Percentiles rank a stretch among this genome's conserved stretches.
phyloP scores from a whole-genome alignment of 192 early-diverging fungal species.

The Radiomyces spectabilis region DNA sequence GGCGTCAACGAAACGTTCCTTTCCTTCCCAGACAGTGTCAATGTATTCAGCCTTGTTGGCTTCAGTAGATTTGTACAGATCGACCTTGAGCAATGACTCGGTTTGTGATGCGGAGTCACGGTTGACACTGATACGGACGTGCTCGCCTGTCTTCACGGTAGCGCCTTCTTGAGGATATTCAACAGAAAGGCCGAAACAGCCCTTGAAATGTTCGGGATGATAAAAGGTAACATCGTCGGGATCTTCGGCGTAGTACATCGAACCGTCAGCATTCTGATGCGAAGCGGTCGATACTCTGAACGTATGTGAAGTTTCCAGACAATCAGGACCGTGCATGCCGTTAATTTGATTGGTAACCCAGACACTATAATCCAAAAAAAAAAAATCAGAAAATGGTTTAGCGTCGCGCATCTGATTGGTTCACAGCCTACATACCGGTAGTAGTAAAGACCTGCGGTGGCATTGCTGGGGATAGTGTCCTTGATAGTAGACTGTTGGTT shows the following conservation, averaged over 20 bases:
- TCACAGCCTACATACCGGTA: conserved; percentile 12
- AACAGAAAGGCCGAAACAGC: conserved; percentile 25
- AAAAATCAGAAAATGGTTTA: neutral
- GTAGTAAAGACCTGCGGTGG: conserved; percentile 25
- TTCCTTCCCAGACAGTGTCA: conserved; percentile 7
- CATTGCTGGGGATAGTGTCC: conserved; percentile 10
- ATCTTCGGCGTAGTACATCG: conserved; percentile 3
- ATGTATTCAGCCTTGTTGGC: conserved; percentile 7
- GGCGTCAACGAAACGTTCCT: conserved; percentile 13
- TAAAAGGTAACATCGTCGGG: conserved; percentile 12
- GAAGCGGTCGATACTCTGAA: conserved; percentile 20
- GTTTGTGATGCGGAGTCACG: conserved; percentile 23
- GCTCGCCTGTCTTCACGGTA: conserved; percentile 7
- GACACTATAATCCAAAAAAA: no score
- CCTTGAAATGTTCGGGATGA: conserved; percentile 14
- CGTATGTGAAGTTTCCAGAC: conserved; percentile 19
- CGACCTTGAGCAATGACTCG: conserved; percentile 13
- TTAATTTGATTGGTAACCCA: conserved; percentile 26
- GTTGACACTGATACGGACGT: conserved; percentile 9
- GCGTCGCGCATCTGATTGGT: no score
- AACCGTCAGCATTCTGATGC: conserved; percentile 19
- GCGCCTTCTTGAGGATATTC: conserved; percentile 13
- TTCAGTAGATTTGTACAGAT: conserved; percentile 18
- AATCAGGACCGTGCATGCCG: conserved; percentile 25
- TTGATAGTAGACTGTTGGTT: conserved; percentile 13